Conservation (phyloP, 2,329 filamentous ascomycete genomes). For the Colletotrichum abscissum region DNA sequence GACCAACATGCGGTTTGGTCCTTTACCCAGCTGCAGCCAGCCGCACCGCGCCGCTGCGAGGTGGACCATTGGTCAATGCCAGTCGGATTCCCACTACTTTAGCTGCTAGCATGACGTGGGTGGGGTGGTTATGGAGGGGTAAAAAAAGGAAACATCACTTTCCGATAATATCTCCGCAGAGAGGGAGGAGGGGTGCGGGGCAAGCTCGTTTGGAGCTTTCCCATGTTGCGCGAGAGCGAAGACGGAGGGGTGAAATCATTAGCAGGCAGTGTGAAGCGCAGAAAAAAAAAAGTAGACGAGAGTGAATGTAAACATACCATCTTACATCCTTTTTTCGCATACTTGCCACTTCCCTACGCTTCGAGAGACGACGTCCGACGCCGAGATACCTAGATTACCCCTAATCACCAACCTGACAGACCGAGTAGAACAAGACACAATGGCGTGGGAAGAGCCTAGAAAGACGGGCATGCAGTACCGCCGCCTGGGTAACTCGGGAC, state of each 20-base stretch:
- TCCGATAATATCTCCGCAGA: slow-evolving; percentile 25
- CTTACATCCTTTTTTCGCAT: background rate
- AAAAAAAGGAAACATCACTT: background rate
- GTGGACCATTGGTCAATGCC: slow-evolving; percentile 24
- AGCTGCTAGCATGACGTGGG: slow-evolving; percentile 8
- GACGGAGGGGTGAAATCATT: background rate
- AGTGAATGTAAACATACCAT: background rate
- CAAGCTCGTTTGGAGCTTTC: slow-evolving; percentile 14
- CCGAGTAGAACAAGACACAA: slow-evolving; percentile 38
- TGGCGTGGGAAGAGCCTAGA: slow-evolving; percentile 57
- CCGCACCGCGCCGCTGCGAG: too few species aligned
- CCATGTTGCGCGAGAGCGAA: background rate
- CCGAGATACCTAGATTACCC: background rate
- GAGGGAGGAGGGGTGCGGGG: slow-evolving; percentile 14
- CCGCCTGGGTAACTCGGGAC: slow-evolving; percentile 62
- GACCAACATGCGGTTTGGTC: too few species aligned
- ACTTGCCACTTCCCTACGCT: background rate
- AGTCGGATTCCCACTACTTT: background rate
- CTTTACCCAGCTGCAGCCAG: background rate
- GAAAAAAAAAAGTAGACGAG: background rate
- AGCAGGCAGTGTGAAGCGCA: too few species aligned
- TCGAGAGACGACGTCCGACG: background rate
- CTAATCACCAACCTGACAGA: background rate
- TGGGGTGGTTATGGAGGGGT: slow-evolving; percentile 3
- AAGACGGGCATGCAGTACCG: slow-evolving; percentile 58